These are phyloP conservation scores for Chloris gayana DNA, from an alignment of 176 grass and related monocot species.

Conservation along the genomic window DNA sequence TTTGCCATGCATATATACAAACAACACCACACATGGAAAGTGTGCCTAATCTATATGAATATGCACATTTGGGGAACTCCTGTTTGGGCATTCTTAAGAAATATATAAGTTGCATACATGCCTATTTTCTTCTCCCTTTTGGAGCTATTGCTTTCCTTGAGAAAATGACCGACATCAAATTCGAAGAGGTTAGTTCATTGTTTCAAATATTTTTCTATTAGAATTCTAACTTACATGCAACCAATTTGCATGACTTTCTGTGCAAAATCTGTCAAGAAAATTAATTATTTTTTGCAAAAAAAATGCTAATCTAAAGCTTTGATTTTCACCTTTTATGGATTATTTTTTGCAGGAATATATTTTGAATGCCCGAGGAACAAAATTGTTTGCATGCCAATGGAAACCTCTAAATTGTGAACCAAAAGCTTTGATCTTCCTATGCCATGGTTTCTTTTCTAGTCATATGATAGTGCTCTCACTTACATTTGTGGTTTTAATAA, in stretches of 20 bases:
- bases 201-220: not conserved
- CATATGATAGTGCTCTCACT: not conserved
- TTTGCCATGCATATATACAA: not conserved
- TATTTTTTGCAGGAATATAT: constrained; percentile 52
- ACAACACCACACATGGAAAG: not conserved
- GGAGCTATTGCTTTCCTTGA: not conserved
- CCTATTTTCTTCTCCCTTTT: not conserved
- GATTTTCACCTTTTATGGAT: not conserved
- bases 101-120: not conserved
- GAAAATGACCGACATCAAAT: not conserved
- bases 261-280: no score
- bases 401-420: constrained; percentile 44
- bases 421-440: constrained; percentile 76
- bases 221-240: not conserved
- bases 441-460: constrained; percentile 50
- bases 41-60: not conserved
- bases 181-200: not conserved
- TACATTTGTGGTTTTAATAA: not conserved
- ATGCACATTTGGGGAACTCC: not conserved
- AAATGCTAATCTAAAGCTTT: not conserved
- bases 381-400: constrained; percentile 74
- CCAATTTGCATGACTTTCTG: not conserved
- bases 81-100: not conserved
- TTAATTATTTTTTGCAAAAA: no score
- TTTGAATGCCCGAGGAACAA: constrained; percentile 50